These are phyloP conservation scores for Geotrichum histeridarum DNA, from an alignment of 1,139 yeast species.

Conservation along the genomic window DNA sequence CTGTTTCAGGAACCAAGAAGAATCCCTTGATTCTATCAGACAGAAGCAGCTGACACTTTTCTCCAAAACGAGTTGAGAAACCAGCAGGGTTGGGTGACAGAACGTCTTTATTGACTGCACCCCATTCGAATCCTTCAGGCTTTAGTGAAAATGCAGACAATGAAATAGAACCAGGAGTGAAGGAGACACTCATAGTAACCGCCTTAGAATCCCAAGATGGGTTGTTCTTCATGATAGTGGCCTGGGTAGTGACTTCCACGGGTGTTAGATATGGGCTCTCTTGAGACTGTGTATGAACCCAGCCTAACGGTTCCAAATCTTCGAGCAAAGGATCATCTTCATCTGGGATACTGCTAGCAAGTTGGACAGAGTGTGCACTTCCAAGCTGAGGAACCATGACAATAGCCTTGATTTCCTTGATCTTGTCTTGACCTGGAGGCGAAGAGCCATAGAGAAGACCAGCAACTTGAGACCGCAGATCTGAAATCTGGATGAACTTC, in stretches of 20 bases:
- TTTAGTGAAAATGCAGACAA: conserved; percentile 60
- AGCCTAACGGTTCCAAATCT: conserved; percentile 40
- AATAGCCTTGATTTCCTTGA: conserved; percentile 72
- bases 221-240: conserved; percentile 41
- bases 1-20: conserved; percentile 79
- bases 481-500: conserved; percentile 76
- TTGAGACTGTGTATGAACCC: conserved; percentile 61
- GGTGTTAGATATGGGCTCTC: conserved; percentile 63
- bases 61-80: conserved; percentile 55
- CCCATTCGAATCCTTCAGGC: conserved; percentile 75
- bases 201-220: conserved; percentile 41
- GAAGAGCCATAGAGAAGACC: conserved; percentile 75
- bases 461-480: conserved; percentile 75
- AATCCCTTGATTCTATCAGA: conserved; percentile 77
- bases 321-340: conserved; percentile 32
- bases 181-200: conserved; percentile 60
- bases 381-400: conserved; percentile 90
- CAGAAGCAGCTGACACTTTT: conserved; percentile 62
- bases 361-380: conserved; percentile 56
- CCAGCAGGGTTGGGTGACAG: conserved; percentile 56
- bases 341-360: conserved; percentile 50
- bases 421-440: conserved; percentile 61
- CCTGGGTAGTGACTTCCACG: conserved; percentile 60
- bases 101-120: conserved; percentile 53
- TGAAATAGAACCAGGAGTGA: conserved; percentile 82